Conservation (phyloP, 345 rosid genomes). For the Theobroma cacao region DNA sequence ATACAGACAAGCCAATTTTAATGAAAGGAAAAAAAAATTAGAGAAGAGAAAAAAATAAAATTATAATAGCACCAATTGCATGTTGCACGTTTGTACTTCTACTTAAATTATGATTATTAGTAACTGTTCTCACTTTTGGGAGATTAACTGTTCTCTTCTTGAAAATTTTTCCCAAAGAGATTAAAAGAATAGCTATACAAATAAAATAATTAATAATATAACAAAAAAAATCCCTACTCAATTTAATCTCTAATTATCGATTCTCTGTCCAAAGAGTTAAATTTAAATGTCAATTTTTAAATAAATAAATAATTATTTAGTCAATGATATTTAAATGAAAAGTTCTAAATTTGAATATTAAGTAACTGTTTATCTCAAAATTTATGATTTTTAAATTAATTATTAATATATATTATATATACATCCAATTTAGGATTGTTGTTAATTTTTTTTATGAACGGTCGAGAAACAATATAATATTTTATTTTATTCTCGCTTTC, state of each 20-base stretch:
- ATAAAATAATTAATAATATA: too few species aligned
- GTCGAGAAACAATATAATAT: too few species aligned
- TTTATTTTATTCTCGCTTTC: too few species aligned
- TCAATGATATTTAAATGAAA: background rate
- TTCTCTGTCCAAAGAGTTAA: too few species aligned
- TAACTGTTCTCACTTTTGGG: background rate
- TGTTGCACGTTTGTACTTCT: background rate
- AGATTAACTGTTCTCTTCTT: background rate
- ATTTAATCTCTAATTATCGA: background rate
- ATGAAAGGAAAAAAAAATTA: too few species aligned
- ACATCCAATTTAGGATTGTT: too few species aligned
- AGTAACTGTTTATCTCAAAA: background rate
- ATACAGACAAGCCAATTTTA: background rate
- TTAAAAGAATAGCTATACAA: too few species aligned
- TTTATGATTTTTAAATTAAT: background rate
- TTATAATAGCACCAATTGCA: background rate
- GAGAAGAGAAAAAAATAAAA: too few species aligned
- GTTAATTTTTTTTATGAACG: too few species aligned
- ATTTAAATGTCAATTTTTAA: too few species aligned
- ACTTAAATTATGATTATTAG: background rate
- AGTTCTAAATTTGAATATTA: background rate
- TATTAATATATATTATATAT: background rate
- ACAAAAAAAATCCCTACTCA: too few species aligned
- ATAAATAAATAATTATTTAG: background rate
- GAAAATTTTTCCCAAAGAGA: background rate